Percentiles rank a stretch among this genome's conserved stretches.
phyloP scores from a whole-genome alignment of 1,284 basidiomycete species.

The Microbotryum intermedium region DNA sequence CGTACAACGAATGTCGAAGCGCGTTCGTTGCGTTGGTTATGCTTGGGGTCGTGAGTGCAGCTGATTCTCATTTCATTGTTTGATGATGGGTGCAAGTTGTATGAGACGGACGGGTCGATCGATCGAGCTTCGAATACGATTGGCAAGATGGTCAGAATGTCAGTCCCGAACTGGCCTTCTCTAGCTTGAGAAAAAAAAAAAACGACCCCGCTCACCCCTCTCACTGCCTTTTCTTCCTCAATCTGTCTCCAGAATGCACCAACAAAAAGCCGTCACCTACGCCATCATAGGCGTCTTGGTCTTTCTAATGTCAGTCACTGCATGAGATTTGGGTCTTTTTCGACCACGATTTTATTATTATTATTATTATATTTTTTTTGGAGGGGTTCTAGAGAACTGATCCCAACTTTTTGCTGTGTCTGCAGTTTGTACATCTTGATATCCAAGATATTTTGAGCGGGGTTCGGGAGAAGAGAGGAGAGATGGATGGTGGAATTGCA shows the following conservation, averaged over 20 bases:
- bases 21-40: no score
- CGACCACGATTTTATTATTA: no score
- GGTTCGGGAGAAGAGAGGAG: no score
- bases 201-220: neutral
- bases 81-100: conserved; percentile 38
- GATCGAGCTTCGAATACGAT: conserved; percentile 51
- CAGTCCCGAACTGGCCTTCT: conserved; percentile 27
- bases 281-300: conserved; percentile 34
- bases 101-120: conserved; percentile 50
- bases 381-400: no score
- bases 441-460: conserved; percentile 22
- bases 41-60: no score
- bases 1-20: no score
- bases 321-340: neutral
- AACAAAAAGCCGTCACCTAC: conserved; percentile 34
- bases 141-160: conserved; percentile 55
- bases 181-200: neutral
- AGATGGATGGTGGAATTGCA: no score
- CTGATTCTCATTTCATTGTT: neutral
- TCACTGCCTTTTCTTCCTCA: no score
- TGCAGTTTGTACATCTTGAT: conserved; percentile 29
- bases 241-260: conserved; percentile 29
- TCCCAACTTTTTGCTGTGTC: neutral
- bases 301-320: conserved; percentile 30
- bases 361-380: no score